These are phyloP conservation scores for Hypomyces rosellus DNA, from an alignment of 2,329 filamentous ascomycete genomes.

Conservation along the genomic window DNA sequence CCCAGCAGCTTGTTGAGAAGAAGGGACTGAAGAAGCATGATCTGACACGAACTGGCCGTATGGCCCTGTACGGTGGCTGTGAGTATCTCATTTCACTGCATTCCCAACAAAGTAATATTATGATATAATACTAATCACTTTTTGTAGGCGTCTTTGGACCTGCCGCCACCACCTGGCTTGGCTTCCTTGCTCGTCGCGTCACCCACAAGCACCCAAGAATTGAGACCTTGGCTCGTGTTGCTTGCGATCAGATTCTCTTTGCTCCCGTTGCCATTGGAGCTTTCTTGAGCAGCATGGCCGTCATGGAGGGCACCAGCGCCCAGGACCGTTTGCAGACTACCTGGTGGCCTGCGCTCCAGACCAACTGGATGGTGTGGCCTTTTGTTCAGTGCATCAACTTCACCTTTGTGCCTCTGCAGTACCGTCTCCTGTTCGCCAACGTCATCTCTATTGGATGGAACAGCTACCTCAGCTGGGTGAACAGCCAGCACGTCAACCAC, in stretches of 20 bases:
- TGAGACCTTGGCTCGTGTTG: constrained; percentile 72
- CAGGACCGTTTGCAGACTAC: constrained; percentile 64
- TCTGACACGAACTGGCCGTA: constrained; percentile 62
- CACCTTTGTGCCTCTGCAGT: constrained; percentile 74
- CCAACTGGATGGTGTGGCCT: constrained; percentile 89
- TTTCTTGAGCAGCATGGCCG: constrained; percentile 80
- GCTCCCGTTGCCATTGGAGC: constrained; percentile 75
- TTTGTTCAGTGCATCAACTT: constrained; percentile 82
- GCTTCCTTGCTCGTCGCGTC: constrained; percentile 66
- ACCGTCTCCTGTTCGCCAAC: constrained; percentile 82
- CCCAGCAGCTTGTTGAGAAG: constrained; percentile 86
- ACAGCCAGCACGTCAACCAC: constrained; percentile 34
- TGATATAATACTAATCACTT: not conserved
- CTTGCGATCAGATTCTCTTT: constrained; percentile 74
- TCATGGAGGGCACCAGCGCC: constrained; percentile 60
- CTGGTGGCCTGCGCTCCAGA: constrained; percentile 65
- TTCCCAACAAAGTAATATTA: not conserved
- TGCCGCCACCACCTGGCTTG: constrained; percentile 80
- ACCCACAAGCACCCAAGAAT: constrained; percentile 55
- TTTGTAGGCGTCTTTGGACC: constrained; percentile 72
- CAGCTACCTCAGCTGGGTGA: constrained; percentile 57
- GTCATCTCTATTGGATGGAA: constrained; percentile 65
- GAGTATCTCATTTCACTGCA: constrained; percentile 27
- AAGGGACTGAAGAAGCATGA: constrained; percentile 73
- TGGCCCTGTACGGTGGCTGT: constrained; percentile 76